Base-by-base conservation (phyloP, 2,329 filamentous ascomycete species). In the Knoxdaviesia capensis region DNA sequence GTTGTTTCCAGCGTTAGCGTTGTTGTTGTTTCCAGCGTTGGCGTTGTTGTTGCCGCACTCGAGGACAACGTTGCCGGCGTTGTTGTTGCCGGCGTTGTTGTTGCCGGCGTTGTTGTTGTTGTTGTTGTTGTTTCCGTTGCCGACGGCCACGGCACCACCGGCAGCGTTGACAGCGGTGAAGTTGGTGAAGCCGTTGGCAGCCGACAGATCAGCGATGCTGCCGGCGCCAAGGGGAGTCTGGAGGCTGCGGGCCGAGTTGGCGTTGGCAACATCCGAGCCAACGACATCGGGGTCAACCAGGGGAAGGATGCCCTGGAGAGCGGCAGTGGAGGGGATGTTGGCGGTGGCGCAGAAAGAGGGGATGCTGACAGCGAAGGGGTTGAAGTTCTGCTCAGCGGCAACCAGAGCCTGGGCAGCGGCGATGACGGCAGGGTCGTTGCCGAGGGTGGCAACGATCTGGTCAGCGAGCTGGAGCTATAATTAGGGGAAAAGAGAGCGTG, bases 321-420 rank as follows among this genome's bases (percentile, higher is more conserved):
- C 65, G 29, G 58, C 57, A 6, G 71, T 79, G 32, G 63, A 68
- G 7, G 78, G 78, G 2, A 83, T 68, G 30, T 64, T 60, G 2
- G 74, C 59, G 48, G 82, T 74, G 34, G 62, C 67, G 58, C 78
- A 82, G 53, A 83, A 69, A 46, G 65, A 71, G 11, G 72, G 75
- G 33, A 73, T 64, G 51, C 60, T 61, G 47, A 69, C 66, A 43
- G 58, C 69, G 48, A 74, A 80, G 41, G 74, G 74, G 62, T 81
- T 81, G 62, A 79, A 79, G 67, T 82, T 81, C 58, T 79, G 75
- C 45, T 48, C 45, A 4, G 77, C 76, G 30, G 70, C 68, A 9
- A 80, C 76, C 34, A 80, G 65, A 10, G 67, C 68, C 44, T 66
- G 66, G 11, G 77, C 77, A 20, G 72, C 77, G 9, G 66, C 63